A percentile compares a stretch with the other conserved stretches of the same genome.
phyloP scores from a whole-genome alignment of 352 stramenopile genomes.

The Globisporangium splendens region DNA sequence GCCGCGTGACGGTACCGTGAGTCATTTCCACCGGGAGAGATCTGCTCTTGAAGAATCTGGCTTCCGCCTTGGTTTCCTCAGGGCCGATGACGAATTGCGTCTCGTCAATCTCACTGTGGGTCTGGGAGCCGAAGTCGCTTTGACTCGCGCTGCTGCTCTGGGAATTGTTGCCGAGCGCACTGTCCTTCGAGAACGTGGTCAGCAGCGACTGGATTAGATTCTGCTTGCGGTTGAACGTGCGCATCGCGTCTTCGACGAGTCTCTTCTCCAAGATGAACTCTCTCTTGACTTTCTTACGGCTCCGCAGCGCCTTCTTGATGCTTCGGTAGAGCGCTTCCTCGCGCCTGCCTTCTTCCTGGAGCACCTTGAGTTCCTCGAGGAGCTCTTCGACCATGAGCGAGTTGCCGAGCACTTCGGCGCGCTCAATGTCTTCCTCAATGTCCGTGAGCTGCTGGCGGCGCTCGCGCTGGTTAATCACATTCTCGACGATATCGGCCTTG shows the following conservation, averaged over 20 bases:
- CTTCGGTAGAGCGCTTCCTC: constrained; percentile 42
- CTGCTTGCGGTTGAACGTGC: constrained; percentile 48
- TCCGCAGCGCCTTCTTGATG: constrained; percentile 40
- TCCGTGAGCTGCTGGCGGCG: constrained; percentile 38
- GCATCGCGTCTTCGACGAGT: constrained; percentile 37
- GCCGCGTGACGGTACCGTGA: background rate
- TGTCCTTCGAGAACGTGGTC: constrained; percentile 37
- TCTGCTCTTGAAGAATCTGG: background rate
- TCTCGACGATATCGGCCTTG: constrained; percentile 43
- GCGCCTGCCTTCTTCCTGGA: constrained; percentile 45
- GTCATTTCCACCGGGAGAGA: background rate
- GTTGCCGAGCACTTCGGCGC: constrained; percentile 50
- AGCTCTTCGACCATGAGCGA: constrained; percentile 43
- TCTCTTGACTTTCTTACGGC: constrained; percentile 30
- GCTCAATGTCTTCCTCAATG: constrained; percentile 53
- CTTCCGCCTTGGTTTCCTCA: constrained; percentile 7
- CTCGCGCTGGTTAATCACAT: constrained; percentile 44
- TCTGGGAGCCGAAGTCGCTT: constrained; percentile 31
- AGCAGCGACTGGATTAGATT: constrained; percentile 60
- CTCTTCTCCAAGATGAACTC: constrained; percentile 31
- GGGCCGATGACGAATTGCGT: constrained; percentile 4
- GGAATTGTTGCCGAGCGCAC: constrained; percentile 18
- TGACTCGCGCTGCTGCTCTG: constrained; percentile 32
- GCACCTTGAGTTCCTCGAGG: constrained; percentile 37
- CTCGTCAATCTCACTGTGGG: constrained; percentile 22